Evolutionary conservation across 768 basidiomycete species (phyloP).

Genomic region (Phlegmacium glaucopus): DNA sequence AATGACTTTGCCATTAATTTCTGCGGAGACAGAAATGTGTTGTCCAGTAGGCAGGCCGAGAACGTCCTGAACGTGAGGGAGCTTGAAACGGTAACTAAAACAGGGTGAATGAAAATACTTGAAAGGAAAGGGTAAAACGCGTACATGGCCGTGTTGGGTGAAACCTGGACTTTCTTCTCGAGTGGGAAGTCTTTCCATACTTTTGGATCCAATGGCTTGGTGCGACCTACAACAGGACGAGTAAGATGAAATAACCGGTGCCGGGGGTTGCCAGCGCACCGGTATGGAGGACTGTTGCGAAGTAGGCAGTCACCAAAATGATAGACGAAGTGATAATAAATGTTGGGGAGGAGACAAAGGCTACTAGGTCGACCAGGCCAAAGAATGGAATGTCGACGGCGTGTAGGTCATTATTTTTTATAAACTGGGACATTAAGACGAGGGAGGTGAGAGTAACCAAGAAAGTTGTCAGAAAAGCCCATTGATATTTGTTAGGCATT

Average conservation of each 20-base stretch:
- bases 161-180: conserved; percentile 75
- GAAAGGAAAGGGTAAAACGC: conserved; percentile 18
- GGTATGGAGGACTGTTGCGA: conserved; percentile 47
- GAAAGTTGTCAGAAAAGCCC: conserved; percentile 54
- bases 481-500: conserved; percentile 59
- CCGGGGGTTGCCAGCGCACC: conserved; percentile 24
- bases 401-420: conserved; percentile 21
- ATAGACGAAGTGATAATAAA: conserved; percentile 51
- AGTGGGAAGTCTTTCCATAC: conserved; percentile 84
- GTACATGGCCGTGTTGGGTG: conserved; percentile 94
- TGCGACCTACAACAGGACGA: conserved; percentile 39
- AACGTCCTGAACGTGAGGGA: conserved; percentile 69
- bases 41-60: conserved; percentile 96
- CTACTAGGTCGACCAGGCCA: conserved; percentile 36
- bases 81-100: conserved; percentile 84
- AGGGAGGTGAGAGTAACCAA: conserved; percentile 45
- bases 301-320: conserved; percentile 47
- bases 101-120: conserved; percentile 6
- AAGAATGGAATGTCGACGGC: conserved; percentile 33
- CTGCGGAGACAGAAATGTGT: conserved; percentile 89
- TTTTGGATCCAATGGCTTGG: conserved; percentile 67
- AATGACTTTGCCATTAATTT: conserved; percentile 88
- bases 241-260: conserved; percentile 11
- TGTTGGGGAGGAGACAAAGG: conserved; percentile 40
- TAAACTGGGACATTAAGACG: conserved; percentile 23